These are phyloP conservation scores for Arctostaphylos glauca DNA, from an alignment of 148 eudicot species.

Conservation along the genomic window DNA sequence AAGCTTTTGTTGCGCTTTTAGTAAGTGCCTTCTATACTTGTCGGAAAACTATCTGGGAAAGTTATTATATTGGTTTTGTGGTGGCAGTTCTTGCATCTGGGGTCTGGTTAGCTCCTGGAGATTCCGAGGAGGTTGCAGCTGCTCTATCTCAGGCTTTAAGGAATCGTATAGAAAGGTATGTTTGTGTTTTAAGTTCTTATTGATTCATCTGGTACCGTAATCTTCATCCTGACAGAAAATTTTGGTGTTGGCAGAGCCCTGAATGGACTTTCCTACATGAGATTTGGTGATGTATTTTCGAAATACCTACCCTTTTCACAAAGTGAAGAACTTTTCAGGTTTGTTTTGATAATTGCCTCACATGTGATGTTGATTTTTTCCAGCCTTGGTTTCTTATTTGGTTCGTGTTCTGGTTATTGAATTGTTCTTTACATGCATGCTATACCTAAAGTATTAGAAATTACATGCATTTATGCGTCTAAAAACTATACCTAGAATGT, in stretches of 20 bases:
- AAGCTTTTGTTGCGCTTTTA: neutral
- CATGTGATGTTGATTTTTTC: neutral
- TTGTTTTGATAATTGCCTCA: constrained; percentile 14
- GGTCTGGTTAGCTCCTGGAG: constrained; percentile 93
- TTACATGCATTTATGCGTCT: neutral
- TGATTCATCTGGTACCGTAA: constrained; percentile 2
- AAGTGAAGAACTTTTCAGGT: constrained; percentile 84
- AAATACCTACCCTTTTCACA: constrained; percentile 63
- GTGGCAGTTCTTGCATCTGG: constrained; percentile 80
- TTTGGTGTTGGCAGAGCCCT: constrained; percentile 56
- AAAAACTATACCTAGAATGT: neutral
- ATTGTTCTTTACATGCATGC: neutral
- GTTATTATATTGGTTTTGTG: neutral
- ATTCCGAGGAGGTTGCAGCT: constrained; percentile 82
- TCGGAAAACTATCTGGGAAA: neutral
- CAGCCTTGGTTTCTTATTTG: neutral
- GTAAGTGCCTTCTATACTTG: neutral
- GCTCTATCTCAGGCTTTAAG: constrained; percentile 91
- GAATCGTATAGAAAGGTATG: constrained; percentile 81
- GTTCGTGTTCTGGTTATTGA: neutral
- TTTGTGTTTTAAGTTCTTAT: neutral
- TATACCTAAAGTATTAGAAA: neutral
- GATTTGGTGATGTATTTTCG: constrained; percentile 88
- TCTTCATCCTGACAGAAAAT: constrained; percentile 1
- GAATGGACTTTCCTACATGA: constrained; percentile 67